These are phyloP conservation scores for Penicillium bialowiezense DNA, from an alignment of 495 filamentous ascomycete species.

Conservation along the genomic window DNA sequence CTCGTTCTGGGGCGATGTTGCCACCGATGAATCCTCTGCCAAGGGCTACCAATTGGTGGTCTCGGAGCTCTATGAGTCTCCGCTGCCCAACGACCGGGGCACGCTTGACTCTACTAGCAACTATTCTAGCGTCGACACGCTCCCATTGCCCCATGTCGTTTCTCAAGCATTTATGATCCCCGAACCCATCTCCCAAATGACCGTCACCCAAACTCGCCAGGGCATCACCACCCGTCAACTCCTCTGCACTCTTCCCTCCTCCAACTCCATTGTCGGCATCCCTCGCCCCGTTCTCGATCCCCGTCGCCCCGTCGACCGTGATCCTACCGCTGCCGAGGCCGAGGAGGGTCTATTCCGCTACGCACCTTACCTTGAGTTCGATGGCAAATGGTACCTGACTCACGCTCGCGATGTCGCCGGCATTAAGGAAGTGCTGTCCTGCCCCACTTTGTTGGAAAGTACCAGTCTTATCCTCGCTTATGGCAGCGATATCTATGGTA, in stretches of 20 bases:
- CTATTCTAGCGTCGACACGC: constrained; percentile 59
- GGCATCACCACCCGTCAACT: constrained; percentile 86
- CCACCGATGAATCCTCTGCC: constrained; percentile 46
- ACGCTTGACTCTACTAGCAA: constrained; percentile 64
- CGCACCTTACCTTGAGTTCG: constrained; percentile 72
- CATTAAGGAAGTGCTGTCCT: constrained; percentile 66
- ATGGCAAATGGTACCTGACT: constrained; percentile 76
- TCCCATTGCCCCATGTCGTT: constrained; percentile 63
- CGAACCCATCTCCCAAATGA: constrained; percentile 70
- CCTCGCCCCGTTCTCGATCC: constrained; percentile 79
- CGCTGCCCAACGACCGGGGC: constrained; percentile 79
- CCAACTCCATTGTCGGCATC: constrained; percentile 72
- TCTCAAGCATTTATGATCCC: constrained; percentile 78
- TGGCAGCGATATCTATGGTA: constrained; percentile 83
- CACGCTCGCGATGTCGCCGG: constrained; percentile 81
- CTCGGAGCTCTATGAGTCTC: constrained; percentile 86
- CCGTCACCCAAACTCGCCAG: constrained; percentile 85
- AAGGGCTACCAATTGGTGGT: constrained; percentile 87
- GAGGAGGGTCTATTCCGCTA: constrained; percentile 86
- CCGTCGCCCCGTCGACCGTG: constrained; percentile 80
- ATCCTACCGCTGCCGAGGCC: constrained; percentile 71
- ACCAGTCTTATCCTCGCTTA: constrained; percentile 89
- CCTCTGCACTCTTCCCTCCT: constrained; percentile 68
- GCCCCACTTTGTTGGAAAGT: constrained; percentile 82
- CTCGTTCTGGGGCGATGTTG: constrained; percentile 70